Evolutionary conservation across 2,329 filamentous ascomycete genomes (phyloP), one percentile per base, ranked within the genome.

Genomic region (Botrytis fragariae): DNA sequence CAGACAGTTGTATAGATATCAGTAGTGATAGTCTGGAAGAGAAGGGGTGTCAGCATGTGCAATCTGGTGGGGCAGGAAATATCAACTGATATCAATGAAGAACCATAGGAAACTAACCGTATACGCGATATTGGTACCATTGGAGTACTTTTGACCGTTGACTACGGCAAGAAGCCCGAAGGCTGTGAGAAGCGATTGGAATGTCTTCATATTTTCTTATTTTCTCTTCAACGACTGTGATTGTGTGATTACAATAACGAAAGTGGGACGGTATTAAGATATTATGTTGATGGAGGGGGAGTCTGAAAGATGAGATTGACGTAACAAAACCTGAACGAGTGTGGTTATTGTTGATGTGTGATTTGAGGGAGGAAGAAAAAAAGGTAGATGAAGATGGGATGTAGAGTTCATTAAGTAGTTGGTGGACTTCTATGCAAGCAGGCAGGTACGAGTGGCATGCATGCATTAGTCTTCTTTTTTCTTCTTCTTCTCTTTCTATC

Each of bases 1-100:
- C 71, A 73, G 65, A 73, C 71, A 72, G 86, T 88, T 76, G 83
- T 85, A 80, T 82, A 84, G 39, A 81, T 78, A 63, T 84, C 86
- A 37, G 74, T 74, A 57, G 74, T 75, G 65, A 74, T 72, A 20
- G 74, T 75, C 71, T 72, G 29, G 1, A 42, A 29, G 37, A 72
- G 37, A 67, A 22, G 22, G 29, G 44, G 0, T 48, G 62, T 68
- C 32, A 72, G 71, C 35, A 68, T 25, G 54, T 20, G 45, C 45
- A 8, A 51, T n/a, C 4, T 54, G 22, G 48, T 7, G 45, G 37
- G 35, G 44, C 44, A 48, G 54, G 14, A 7, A n/a, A 32, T 8
- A 72, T 51, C 35, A 25, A 64, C 12, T 20, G 32, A 44, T 42
- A 20, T 20, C 18, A 29, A 63, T 44, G 42, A 57, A 37, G 22